Conservation (phyloP, 163 green algal genomes). For the Chloromonas sp. region DNA sequence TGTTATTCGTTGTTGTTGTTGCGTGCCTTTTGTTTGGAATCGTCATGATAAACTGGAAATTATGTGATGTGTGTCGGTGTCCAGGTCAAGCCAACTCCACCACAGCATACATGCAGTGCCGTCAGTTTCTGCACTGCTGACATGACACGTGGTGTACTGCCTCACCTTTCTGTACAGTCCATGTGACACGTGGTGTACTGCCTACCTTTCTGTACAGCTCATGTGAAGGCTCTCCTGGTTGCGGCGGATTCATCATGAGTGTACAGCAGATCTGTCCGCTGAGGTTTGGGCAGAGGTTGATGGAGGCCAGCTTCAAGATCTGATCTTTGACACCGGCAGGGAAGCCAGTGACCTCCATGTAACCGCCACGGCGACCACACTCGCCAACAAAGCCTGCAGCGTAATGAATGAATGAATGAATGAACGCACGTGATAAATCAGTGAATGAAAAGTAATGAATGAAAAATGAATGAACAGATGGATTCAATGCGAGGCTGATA, state of each 20-base stretch:
- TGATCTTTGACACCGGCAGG: conserved; percentile 39
- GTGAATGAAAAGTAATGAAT: neutral
- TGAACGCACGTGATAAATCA: neutral
- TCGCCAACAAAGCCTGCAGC: conserved; percentile 63
- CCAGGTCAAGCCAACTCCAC: too few species aligned
- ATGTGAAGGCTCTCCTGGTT: conserved; percentile 54
- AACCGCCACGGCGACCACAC: conserved; percentile 87
- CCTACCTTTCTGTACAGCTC: conserved; percentile 32
- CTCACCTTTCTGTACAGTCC: neutral
- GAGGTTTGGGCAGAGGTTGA: conserved; percentile 80
- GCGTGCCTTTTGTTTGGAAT: too few species aligned
- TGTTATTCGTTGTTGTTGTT: too few species aligned
- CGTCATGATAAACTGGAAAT: too few species aligned
- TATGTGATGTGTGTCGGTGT: too few species aligned
- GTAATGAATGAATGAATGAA: neutral
- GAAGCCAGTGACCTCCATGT: conserved; percentile 77
- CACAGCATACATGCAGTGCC: too few species aligned
- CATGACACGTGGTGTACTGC: too few species aligned
- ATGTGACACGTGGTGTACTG: neutral
- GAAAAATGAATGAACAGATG: too few species aligned
- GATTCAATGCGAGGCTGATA: too few species aligned
- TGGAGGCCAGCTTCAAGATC: conserved; percentile 70
- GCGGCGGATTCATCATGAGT: conserved; percentile 71
- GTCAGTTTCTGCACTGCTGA: too few species aligned
- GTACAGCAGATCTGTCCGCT: conserved; percentile 69